Conservation (phyloP, 495 filamentous ascomycete species). For the Penicillium steckii region DNA sequence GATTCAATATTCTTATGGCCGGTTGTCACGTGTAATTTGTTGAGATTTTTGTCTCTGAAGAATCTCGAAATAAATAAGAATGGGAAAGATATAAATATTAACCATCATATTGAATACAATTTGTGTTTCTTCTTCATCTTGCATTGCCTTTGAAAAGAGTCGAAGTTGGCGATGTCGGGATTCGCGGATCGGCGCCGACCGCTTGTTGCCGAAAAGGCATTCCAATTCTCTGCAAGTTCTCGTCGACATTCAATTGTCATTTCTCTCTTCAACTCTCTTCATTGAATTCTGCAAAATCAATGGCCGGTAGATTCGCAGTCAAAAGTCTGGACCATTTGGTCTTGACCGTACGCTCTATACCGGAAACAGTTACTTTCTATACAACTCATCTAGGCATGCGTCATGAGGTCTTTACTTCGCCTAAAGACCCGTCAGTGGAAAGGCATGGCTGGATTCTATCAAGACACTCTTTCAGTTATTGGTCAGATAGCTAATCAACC, state of each 20-base stretch:
- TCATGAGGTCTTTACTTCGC: slow-evolving; percentile 42
- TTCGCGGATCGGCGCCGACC: neutral
- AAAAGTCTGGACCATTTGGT: slow-evolving; percentile 53
- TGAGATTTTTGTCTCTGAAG: too few relatives aligned
- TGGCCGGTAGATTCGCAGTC: slow-evolving; percentile 29
- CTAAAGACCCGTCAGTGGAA: slow-evolving; percentile 26
- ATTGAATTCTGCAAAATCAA: neutral
- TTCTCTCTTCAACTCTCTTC: neutral
- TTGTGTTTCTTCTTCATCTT: too few relatives aligned
- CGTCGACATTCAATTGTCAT: neutral
- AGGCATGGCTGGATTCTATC: slow-evolving; percentile 8
- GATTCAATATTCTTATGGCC: too few relatives aligned
- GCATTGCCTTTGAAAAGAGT: neutral
- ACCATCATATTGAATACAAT: too few relatives aligned
- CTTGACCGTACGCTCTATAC: slow-evolving; percentile 48
- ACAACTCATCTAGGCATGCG: slow-evolving; percentile 49
- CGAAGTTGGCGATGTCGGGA: neutral
- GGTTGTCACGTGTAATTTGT: too few relatives aligned
- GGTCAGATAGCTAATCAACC: neutral
- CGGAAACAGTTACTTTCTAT: slow-evolving; percentile 47
- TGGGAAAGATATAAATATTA: too few relatives aligned
- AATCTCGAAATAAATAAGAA: too few relatives aligned
- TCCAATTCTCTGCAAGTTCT: neutral
- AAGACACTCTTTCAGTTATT: neutral
- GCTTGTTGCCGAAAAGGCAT: neutral